Conservation (phyloP, 2,329 filamentous ascomycete genomes). For the Sarocladium kiliense region DNA sequence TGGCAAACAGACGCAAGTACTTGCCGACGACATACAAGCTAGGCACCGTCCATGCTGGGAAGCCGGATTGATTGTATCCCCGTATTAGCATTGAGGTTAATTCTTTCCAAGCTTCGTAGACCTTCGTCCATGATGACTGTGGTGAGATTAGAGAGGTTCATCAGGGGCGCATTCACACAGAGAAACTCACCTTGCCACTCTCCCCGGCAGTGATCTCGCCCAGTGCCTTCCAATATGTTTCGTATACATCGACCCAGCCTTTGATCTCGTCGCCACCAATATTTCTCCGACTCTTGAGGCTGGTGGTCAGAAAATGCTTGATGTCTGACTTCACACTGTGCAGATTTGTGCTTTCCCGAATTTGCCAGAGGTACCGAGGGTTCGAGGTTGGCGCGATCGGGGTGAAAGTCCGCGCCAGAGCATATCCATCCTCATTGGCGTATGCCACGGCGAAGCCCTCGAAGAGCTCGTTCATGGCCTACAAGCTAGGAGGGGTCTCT, state of each 20-base stretch:
- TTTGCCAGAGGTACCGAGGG: constrained; percentile 60
- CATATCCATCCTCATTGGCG: constrained; percentile 59
- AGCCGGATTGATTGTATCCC: constrained; percentile 70
- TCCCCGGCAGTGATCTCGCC: constrained; percentile 62
- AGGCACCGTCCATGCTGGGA: constrained; percentile 89
- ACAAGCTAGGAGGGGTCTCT: background rate
- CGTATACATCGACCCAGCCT: constrained; percentile 85
- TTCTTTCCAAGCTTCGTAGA: constrained; percentile 88
- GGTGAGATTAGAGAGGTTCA: background rate
- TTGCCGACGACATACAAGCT: constrained; percentile 84
- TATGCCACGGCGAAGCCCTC: constrained; percentile 68
- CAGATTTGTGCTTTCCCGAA: constrained; percentile 66
- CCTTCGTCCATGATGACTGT: constrained; percentile 66
- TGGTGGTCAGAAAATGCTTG: constrained; percentile 64
- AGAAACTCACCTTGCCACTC: constrained; percentile 28
- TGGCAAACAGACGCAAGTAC: constrained; percentile 81
- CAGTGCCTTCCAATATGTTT: constrained; percentile 76
- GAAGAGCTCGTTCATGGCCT: constrained; percentile 67
- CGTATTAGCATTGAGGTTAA: constrained; percentile 70
- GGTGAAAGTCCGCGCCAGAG: constrained; percentile 68
- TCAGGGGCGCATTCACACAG: constrained; percentile 13
- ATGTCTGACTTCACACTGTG: constrained; percentile 64
- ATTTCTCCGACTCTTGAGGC: constrained; percentile 28
- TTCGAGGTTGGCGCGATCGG: constrained; percentile 61
- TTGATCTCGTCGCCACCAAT: constrained; percentile 57